Conservation (phyloP, 257 asterid species). For the Henckelia pumila region DNA sequence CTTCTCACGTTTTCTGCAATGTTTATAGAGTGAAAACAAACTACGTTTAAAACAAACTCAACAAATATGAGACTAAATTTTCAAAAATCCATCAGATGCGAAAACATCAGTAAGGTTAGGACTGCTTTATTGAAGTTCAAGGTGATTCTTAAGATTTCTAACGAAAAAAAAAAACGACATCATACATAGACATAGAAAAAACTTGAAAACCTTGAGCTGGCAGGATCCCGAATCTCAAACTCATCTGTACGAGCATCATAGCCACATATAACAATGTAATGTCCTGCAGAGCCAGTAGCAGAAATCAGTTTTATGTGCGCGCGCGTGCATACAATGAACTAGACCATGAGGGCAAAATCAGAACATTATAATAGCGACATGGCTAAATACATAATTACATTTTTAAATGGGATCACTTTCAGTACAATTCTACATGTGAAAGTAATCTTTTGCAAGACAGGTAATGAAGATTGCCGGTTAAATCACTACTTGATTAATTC, state of each 20-base stretch:
- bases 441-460: background rate
- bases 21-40: background rate
- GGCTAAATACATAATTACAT: too few species aligned
- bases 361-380: background rate
- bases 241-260: slow-evolving; percentile 70
- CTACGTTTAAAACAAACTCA: background rate
- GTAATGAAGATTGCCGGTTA: too few species aligned
- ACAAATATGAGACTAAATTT: background rate
- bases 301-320: slow-evolving; percentile 10
- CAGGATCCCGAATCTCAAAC: slow-evolving; percentile 98
- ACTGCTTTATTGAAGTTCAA: background rate
- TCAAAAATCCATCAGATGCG: background rate
- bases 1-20: slow-evolving; percentile 64
- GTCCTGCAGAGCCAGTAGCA: slow-evolving; percentile 50
- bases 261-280: slow-evolving; percentile 83
- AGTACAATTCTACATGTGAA: background rate
- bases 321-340: too few species aligned
- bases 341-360: slow-evolving; percentile 1
- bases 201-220: slow-evolving; percentile 68
- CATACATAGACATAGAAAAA: slow-evolving; percentile 8
- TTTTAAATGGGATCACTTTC: background rate
- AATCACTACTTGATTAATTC: slow-evolving; percentile 14
- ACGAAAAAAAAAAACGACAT: too few species aligned
- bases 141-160: too few species aligned
- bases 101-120: background rate